Base-by-base conservation (phyloP, 129 eudicot genomes). In the Centaurea solstitialis region DNA sequence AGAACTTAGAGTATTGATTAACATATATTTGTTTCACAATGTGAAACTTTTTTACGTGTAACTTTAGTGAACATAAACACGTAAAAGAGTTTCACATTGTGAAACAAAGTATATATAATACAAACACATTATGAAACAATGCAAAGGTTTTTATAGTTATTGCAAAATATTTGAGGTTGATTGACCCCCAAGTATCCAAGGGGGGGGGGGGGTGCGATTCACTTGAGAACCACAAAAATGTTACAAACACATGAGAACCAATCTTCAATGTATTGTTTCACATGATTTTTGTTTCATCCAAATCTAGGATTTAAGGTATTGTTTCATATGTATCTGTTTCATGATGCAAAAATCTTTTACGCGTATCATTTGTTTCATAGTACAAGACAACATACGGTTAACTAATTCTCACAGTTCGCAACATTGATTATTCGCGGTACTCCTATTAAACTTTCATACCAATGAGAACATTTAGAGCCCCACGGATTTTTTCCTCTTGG, bases 401-500 rank as follows among this genome's bases (percentile, higher is more conserved):
- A 18, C 2, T 57, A 6, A 57, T 57, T 17, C 65, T 57, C 22
- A 17, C 22, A 57, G 22, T 57, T 57, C 3, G 17, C 62, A n/a
- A 57, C 22, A n/a, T 17, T 50, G 18, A n/a, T 50, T 50, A n/a
- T 12, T 6, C 22, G 9, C 22, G 9, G 0, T 57, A 57, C 65
- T 7, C 2, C 20, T 1, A 47, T 47, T 47, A 13, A 57, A 23
- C 8, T 77, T 43, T 66, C 82, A 5, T 78, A 78, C 82, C 75
- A 9, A 68, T 78, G 9, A 68, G 35, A 45, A 68, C 68, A 4
- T 68, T 77, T 66, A 77, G 26, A 77, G 81, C 81, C n/a, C 73
- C 74, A 66, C 73, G 66, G 43, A 77, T 77, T 40, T 67, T 77
- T 24, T 33, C 74, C 28, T 66, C 81, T 77, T 77, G 81, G 26